Evolutionary conservation across 164 flowering plant species (phyloP).

Genomic region (Kalanchoe fedtschenkoi): DNA sequence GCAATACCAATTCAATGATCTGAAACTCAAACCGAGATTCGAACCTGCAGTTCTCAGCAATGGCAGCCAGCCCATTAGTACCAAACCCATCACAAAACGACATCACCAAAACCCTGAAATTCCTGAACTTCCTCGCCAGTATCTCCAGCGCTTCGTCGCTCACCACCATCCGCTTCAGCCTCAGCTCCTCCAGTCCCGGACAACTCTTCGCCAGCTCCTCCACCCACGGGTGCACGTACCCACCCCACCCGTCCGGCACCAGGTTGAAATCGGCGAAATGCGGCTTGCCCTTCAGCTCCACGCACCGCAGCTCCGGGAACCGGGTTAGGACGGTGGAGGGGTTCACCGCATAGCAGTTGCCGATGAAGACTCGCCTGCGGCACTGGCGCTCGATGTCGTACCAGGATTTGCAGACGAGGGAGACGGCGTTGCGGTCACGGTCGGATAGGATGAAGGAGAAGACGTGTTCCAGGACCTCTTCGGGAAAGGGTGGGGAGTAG

Average conservation of each 20-base stretch:
- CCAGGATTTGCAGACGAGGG: slow-evolving; percentile 84
- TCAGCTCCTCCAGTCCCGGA: slow-evolving; percentile 33
- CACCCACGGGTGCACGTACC: slow-evolving; percentile 60
- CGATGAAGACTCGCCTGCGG: slow-evolving; percentile 52
- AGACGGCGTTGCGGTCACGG: slow-evolving; percentile 59
- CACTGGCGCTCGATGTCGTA: slow-evolving; percentile 62
- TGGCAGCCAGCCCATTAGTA: slow-evolving; percentile 66
- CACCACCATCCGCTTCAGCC: slow-evolving; percentile 43
- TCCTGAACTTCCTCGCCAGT: slow-evolving; percentile 27
- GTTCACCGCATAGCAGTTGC: slow-evolving; percentile 73
- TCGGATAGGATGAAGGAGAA: slow-evolving; percentile 54
- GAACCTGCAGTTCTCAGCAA: slow-evolving; percentile 88
- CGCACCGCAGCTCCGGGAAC: slow-evolving; percentile 58
- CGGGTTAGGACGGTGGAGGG: slow-evolving; percentile 43
- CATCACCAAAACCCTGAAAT: slow-evolving; percentile 35
- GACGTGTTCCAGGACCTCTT: slow-evolving; percentile 80
- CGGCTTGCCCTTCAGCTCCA: slow-evolving; percentile 80
- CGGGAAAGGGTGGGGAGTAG: slow-evolving; percentile 66
- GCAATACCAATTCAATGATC: no score
- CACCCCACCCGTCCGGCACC: slow-evolving; percentile 94
- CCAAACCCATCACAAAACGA: slow-evolving; percentile 67
- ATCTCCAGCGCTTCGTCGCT: slow-evolving; percentile 37
- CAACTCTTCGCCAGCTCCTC: slow-evolving; percentile 24
- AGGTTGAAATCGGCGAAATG: slow-evolving; percentile 87
- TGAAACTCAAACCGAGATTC: no score